Base-by-base conservation (phyloP, 352 stramenopile species). In the Achlya hypogyna region DNA sequence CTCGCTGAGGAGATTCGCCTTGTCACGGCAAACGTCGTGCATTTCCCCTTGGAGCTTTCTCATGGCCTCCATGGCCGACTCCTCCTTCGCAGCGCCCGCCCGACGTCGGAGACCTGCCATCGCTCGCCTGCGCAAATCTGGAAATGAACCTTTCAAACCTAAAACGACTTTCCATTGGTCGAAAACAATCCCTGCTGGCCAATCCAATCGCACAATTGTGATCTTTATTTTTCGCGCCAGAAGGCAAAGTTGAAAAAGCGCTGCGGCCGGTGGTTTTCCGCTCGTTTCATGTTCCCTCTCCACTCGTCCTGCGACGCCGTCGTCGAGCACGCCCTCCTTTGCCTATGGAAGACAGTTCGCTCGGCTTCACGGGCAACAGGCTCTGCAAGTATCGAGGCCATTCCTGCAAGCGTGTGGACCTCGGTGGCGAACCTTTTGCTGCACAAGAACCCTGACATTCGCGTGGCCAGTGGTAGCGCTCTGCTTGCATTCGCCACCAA, bases 281-380 rank as follows among this genome's bases (percentile, higher is more conserved):
- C n/a, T n/a, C n/a, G n/a, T n/a, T n/a, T n/a, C 9, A n/a, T 31
- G 10, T 67, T 51, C 27, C 60, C 60, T n/a, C 47, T 67, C 27
- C 31, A 49, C 28, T 67, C 60, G 23, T n/a, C 60, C 10, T 28
- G 59, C 60, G 23, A 25, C 20, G 20, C 9, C 32, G 43, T 67
- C 25, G 47, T 67, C 14, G 60, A 67, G 42, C 60, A 67, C 27
- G 29, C 38, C 5, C 28, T 67, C 8, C 32, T 67, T 2, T n/a
- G 25, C 2, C 25, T 67, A 6, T 67, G 60, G 60, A 60, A 40
- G 29, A 23, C n/a, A 10, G 25, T 49, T 43, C 27, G 23, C 53
- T 14, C 43, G 47, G 59, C 9, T 9, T 28, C 47, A 58, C 27
- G 20, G 38, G 18, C 59, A 65, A 38, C 9, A 27, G 9, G 18